Conservation (phyloP, 257 asterid genomes). For the Gardenia jasminoides region DNA sequence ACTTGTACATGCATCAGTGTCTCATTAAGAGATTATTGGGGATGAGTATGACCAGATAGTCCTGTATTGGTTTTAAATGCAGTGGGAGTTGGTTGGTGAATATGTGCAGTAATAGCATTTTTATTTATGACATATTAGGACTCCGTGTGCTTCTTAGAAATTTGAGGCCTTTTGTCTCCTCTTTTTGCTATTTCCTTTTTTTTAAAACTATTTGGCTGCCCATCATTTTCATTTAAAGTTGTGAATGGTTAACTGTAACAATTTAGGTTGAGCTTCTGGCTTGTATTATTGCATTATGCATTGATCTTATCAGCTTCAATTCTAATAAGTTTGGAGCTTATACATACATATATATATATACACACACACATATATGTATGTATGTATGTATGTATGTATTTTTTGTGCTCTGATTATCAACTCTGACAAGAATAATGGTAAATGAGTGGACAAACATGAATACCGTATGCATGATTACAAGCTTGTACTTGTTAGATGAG, state of each 20-base stretch:
- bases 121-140: conserved; percentile 2
- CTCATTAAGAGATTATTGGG: background rate
- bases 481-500: background rate
- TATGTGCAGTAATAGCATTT: background rate
- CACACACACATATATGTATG: too few relatives aligned
- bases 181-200: background rate
- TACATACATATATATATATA: too few relatives aligned
- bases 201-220: too few relatives aligned
- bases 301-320: background rate
- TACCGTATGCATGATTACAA: background rate
- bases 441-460: too few relatives aligned
- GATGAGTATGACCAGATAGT: background rate
- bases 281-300: background rate
- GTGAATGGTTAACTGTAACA: background rate
- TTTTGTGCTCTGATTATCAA: too few relatives aligned
- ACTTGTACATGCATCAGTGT: background rate
- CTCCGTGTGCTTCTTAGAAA: background rate
- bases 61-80: background rate
- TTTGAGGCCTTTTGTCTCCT: background rate
- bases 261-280: background rate
- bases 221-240: too few relatives aligned
- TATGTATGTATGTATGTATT: too few relatives aligned
- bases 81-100: background rate
- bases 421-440: too few relatives aligned
- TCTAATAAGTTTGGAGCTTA: background rate